phyloP scores from a whole-genome alignment of 2,329 filamentous ascomycete genomes.

The Sporothrix sp. region DNA sequence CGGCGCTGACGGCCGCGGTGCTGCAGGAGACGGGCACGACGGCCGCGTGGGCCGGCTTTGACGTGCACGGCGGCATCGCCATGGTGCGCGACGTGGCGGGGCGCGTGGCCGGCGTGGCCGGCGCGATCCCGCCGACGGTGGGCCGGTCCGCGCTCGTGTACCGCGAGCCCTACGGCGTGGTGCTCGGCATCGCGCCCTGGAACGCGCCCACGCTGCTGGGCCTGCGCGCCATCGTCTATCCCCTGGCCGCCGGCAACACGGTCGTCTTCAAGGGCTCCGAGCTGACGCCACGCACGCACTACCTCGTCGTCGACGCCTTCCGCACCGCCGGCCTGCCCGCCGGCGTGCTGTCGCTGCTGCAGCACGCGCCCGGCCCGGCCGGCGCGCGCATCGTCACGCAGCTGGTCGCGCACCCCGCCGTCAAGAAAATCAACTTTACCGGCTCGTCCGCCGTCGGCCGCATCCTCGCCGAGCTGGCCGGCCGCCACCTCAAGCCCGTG shows the following conservation, averaged over 20 bases:
- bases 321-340: conserved; percentile 21
- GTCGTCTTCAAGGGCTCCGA: conserved; percentile 7
- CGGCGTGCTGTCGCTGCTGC: conserved; percentile 63
- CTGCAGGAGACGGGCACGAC: too few relatives aligned
- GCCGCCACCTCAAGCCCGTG: conserved; percentile 66
- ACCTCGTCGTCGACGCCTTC: conserved; percentile 4
- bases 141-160: too few relatives aligned
- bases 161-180: too few relatives aligned
- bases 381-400: conserved; percentile 56
- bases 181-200: conserved; percentile 3
- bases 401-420: conserved; percentile 54
- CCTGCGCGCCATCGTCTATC: background rate
- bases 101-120: too few relatives aligned
- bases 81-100: too few relatives aligned
- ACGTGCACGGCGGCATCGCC: too few relatives aligned
- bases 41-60: too few relatives aligned
- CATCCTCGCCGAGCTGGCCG: conserved; percentile 60
- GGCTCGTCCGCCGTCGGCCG: conserved; percentile 65
- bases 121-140: too few relatives aligned
- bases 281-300: conserved; percentile 7
- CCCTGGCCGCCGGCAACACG: background rate
- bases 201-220: conserved; percentile 1
- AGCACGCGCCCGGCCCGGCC: conserved; percentile 51
- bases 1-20: too few relatives aligned
- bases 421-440: conserved; percentile 82